phyloP scores from a whole-genome alignment of 148 eudicot species.

The Cornus controversa region DNA sequence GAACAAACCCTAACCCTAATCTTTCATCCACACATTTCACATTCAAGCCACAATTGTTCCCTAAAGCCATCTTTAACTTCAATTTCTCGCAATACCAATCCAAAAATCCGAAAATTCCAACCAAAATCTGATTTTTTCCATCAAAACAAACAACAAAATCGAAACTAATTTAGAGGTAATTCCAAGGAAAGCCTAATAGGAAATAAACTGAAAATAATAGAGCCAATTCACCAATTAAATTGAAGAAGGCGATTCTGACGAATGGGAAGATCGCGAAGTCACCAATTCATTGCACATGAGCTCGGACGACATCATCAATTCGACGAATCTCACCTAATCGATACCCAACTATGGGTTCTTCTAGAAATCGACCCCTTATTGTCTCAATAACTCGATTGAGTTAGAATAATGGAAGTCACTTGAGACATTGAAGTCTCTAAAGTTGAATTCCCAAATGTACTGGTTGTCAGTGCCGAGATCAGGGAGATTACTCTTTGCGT shows the following conservation, averaged over 20 bases:
- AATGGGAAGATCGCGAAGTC: too few species aligned
- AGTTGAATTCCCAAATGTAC: slow-evolving; percentile 72
- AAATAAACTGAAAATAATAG: too few species aligned
- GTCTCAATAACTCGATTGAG: slow-evolving; percentile 42
- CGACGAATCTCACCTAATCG: slow-evolving; percentile 38
- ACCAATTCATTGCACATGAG: slow-evolving; percentile 49
- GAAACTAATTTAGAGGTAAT: neutral
- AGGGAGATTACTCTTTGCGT: slow-evolving; percentile 48
- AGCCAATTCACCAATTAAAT: too few species aligned
- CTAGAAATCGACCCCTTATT: slow-evolving; percentile 39
- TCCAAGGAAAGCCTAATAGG: neutral
- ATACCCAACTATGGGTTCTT: slow-evolving; percentile 34
- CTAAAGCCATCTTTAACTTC: slow-evolving; percentile 38
- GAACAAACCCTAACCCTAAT: slow-evolving; percentile 32
- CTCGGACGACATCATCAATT: slow-evolving; percentile 63
- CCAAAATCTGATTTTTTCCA: slow-evolving; percentile 24
- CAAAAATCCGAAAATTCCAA: neutral
- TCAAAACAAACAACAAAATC: slow-evolving; percentile 1
- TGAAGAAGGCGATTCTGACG: too few species aligned
- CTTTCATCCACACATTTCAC: slow-evolving; percentile 12
- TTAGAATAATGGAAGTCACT: slow-evolving; percentile 40
- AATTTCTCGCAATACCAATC: neutral
- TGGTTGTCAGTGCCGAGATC: slow-evolving; percentile 28
- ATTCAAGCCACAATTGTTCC: slow-evolving; percentile 31
- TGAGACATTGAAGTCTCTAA: slow-evolving; percentile 42